phyloP scores from a whole-genome alignment of 805 yeast genomes.

The Wickerhamomyces bisporus region DNA sequence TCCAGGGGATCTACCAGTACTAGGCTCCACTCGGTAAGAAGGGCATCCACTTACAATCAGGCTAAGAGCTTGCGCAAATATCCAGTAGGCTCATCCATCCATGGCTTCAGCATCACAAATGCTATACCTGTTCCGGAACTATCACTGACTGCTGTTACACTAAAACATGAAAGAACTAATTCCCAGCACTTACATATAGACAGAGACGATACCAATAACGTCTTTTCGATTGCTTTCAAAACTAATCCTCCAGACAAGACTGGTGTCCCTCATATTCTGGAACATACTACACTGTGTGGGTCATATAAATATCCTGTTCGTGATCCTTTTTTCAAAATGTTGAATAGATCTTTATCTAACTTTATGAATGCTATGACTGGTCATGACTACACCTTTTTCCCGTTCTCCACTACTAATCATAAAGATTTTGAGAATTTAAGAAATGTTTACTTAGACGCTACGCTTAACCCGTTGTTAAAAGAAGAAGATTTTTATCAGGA shows the following conservation, averaged over 20 bases:
- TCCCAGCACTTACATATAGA: constrained; percentile 83
- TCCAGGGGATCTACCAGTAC: too few relatives aligned
- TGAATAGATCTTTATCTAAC: constrained; percentile 87
- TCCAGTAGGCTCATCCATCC: constrained; percentile 55
- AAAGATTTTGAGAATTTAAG: constrained; percentile 79
- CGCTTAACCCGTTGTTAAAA: constrained; percentile 72
- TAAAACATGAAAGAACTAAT: constrained; percentile 65
- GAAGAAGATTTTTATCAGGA: constrained; percentile 87
- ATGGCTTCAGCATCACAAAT: constrained; percentile 64
- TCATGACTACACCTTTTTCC: constrained; percentile 91
- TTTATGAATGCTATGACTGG: constrained; percentile 99
- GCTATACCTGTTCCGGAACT: constrained; percentile 75
- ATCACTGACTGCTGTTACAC: constrained; percentile 69
- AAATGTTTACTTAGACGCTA: constrained; percentile 85
- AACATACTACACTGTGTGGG: constrained; percentile 95
- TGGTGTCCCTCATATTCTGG: constrained; percentile 94
- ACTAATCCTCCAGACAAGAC: constrained; percentile 94
- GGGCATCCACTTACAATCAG: constrained; percentile 26
- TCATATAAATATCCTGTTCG: constrained; percentile 87
- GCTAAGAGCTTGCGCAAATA: constrained; percentile 42
- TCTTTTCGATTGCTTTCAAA: constrained; percentile 82
- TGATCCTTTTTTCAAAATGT: constrained; percentile 97
- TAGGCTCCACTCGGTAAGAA: constrained; percentile 9
- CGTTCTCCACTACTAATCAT: constrained; percentile 89
- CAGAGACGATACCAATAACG: constrained; percentile 78